phyloP scores from a whole-genome alignment of 2,329 filamentous ascomycete species.

The Colletotrichum karsti region DNA sequence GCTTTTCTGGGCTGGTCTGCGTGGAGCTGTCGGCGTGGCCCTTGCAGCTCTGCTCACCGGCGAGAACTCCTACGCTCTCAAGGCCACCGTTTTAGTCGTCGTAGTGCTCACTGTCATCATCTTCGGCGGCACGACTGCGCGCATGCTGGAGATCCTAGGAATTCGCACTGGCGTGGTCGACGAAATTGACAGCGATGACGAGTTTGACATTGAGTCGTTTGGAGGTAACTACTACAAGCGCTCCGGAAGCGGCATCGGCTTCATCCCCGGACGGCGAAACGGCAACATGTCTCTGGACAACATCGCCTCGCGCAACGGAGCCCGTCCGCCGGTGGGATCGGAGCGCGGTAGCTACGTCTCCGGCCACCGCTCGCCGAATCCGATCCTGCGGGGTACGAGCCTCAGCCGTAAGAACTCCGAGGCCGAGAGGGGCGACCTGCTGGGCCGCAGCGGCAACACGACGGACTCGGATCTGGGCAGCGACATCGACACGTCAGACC shows the following conservation, averaged over 20 bases:
- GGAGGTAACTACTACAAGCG: constrained; percentile 83
- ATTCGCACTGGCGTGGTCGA: constrained; percentile 97
- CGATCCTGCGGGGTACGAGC: constrained; percentile 52
- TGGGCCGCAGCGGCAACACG: constrained; percentile 53
- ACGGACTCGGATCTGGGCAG: constrained; percentile 69
- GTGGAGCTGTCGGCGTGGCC: constrained; percentile 94
- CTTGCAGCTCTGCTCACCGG: constrained; percentile 89
- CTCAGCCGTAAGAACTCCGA: constrained; percentile 62
- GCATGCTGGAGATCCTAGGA: constrained; percentile 97
- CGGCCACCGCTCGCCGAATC: constrained; percentile 59
- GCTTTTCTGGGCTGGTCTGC: constrained; percentile 98
- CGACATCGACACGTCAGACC: constrained; percentile 73
- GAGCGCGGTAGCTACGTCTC: constrained; percentile 59
- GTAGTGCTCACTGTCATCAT: constrained; percentile 99
- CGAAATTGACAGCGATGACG: constrained; percentile 96
- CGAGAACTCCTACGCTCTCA: constrained; percentile 81
- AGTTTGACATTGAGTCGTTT: constrained; percentile 92
- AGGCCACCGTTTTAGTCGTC: constrained; percentile 95
- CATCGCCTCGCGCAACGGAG: constrained; percentile 45
- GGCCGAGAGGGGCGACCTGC: constrained; percentile 64
- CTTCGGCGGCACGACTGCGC: constrained; percentile 94
- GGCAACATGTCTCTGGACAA: constrained; percentile 67
- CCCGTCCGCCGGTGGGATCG: not conserved
- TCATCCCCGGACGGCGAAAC: constrained; percentile 71
- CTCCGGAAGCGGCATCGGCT: constrained; percentile 79